Evolutionary conservation across 208 protist species (phyloP).

Genomic region (Acanthamoeba healyi): DNA sequence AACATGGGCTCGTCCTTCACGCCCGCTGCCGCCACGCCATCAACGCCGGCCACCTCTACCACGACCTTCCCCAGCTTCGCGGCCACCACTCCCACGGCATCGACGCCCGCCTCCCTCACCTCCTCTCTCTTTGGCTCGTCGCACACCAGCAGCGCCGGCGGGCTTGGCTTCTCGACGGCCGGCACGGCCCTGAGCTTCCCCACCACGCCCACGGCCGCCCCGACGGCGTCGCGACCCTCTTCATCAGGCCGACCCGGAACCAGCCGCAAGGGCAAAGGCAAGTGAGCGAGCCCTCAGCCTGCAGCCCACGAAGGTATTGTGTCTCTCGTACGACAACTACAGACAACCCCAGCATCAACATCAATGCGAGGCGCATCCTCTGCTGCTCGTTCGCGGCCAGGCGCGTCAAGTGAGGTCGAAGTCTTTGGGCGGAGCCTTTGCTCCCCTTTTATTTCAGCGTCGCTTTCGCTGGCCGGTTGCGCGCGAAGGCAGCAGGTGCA

Average conservation of each 20-base stretch:
- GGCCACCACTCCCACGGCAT: slow-evolving; percentile 1
- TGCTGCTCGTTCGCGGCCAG: too few species aligned
- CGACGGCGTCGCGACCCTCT: neutral
- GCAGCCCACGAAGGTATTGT: neutral
- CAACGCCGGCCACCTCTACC: neutral
- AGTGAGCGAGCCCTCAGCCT: too few species aligned
- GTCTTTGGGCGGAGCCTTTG: slow-evolving; percentile 23
- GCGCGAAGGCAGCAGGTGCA: too few species aligned
- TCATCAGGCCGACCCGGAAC: slow-evolving; percentile 5
- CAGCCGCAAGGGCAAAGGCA: slow-evolving; percentile 20
- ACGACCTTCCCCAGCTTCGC: slow-evolving; percentile 35
- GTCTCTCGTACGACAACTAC: neutral
- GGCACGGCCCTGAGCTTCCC: slow-evolving; percentile 59
- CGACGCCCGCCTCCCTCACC: slow-evolving; percentile 34
- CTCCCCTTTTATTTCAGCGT: neutral
- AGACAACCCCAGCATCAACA: too few species aligned
- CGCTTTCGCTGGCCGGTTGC: too few species aligned
- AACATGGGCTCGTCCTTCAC: slow-evolving; percentile 4
- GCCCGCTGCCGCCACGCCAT: neutral
- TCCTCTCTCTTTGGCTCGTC: slow-evolving; percentile 33
- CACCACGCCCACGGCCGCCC: slow-evolving; percentile 8
- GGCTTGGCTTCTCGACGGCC: slow-evolving; percentile 38
- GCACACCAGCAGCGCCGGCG: slow-evolving; percentile 40
- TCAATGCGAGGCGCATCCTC: too few species aligned
- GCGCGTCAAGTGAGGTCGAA: too few species aligned